Conservation (phyloP, 1,139 yeast species). For the Debaryomyces robertsiae region DNA sequence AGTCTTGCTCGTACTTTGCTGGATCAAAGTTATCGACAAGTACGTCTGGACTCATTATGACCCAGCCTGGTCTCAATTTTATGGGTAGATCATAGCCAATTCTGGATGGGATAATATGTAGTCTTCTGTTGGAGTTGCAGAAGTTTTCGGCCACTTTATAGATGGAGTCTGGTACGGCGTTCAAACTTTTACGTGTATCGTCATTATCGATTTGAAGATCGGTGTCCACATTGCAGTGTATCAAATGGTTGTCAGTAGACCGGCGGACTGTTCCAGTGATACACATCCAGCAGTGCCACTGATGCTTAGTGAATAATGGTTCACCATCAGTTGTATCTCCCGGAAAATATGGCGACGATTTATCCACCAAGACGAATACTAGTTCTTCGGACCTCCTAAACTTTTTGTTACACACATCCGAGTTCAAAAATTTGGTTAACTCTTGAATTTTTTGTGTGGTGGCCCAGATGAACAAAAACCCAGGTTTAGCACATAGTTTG, state of each 20-base stretch:
- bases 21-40: constrained; percentile 66
- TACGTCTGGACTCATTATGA: constrained; percentile 82
- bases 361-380: constrained; percentile 64
- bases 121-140: constrained; percentile 74
- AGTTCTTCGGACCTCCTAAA: constrained; percentile 89
- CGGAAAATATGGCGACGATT: constrained; percentile 63
- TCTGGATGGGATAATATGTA: constrained; percentile 79
- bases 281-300: constrained; percentile 98
- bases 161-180: constrained; percentile 69
- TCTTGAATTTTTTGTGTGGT: constrained; percentile 71
- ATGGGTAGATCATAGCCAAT: constrained; percentile 67
- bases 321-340: constrained; percentile 21
- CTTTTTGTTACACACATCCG: constrained; percentile 67
- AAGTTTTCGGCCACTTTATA: constrained; percentile 90
- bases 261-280: constrained; percentile 92
- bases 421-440: constrained; percentile 56
- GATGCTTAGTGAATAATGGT: constrained; percentile 47
- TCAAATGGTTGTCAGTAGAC: constrained; percentile 77
- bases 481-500: constrained; percentile 78
- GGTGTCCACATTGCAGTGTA: constrained; percentile 91
- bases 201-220: constrained; percentile 65
- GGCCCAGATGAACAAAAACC: constrained; percentile 85
- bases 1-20: constrained; percentile 33
- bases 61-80: constrained; percentile 86
- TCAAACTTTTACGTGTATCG: constrained; percentile 16